A percentile compares a stretch with the other conserved stretches of the same genome.
Conservation (phyloP, 179 eudicot genomes). For the Drosera spatulata region DNA sequence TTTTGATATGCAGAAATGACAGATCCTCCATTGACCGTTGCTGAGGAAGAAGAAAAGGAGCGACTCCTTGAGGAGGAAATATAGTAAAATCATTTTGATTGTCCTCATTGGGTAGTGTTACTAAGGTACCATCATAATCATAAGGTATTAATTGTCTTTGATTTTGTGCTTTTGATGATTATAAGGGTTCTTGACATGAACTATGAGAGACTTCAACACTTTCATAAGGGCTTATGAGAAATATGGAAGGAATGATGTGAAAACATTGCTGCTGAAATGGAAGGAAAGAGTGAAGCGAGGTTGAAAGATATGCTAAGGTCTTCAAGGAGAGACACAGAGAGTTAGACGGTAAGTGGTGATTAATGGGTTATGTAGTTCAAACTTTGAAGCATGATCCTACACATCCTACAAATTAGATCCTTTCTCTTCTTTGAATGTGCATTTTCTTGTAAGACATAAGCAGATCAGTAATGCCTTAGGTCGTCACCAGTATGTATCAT, state of each 20-base stretch:
- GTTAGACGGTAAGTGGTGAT: constrained; percentile 44
- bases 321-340: constrained; percentile 95
- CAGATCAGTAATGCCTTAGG: too few species aligned
- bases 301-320: constrained; percentile 86
- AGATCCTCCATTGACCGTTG: constrained; percentile 92
- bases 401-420: too few species aligned
- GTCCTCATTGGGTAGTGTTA: too few species aligned
- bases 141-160: not conserved
- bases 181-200: constrained; percentile 96
- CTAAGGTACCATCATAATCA: too few species aligned
- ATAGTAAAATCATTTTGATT: too few species aligned
- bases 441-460: too few species aligned
- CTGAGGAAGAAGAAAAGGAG: constrained; percentile 96
- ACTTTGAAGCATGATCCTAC: too few species aligned
- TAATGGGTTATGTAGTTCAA: too few species aligned
- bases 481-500: too few species aligned
- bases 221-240: constrained; percentile 95
- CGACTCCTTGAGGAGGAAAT: constrained; percentile 69
- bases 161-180: not conserved
- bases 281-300: constrained; percentile 91
- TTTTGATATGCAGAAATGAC: constrained; percentile 45
- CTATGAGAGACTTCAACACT: constrained; percentile 85
- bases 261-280: constrained; percentile 85
- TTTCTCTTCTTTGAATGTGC: too few species aligned
- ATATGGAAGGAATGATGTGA: constrained; percentile 79